These are phyloP conservation scores for Rhodofomes roseus DNA, from an alignment of 1,284 basidiomycete genomes.

Conservation along the genomic window DNA sequence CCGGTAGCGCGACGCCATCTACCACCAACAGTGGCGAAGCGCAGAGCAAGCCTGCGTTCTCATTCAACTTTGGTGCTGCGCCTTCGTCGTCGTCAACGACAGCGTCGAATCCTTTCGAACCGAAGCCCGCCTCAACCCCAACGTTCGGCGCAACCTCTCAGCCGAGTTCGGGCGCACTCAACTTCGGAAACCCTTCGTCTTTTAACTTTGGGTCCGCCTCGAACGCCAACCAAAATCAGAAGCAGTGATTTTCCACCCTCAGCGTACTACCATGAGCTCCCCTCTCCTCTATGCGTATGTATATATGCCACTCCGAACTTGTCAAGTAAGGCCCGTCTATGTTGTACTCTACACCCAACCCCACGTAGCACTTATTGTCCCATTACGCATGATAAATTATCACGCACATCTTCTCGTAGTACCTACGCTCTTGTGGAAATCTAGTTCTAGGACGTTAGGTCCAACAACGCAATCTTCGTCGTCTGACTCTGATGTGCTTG, in stretches of 20 bases:
- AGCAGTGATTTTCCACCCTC: conserved; percentile 12
- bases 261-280: neutral
- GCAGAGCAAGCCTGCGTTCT: conserved; percentile 19
- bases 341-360: neutral
- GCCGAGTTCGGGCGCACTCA: conserved; percentile 10
- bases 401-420: neutral
- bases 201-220: conserved; percentile 24
- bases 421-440: neutral
- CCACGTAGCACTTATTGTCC: neutral
- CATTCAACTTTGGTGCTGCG: conserved; percentile 17
- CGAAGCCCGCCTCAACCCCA: conserved; percentile 6
- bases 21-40: neutral
- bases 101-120: conserved; percentile 1
- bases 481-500: too few relatives aligned
- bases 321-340: neutral
- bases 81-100: conserved; percentile 10
- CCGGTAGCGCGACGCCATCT: neutral
- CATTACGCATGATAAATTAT: neutral
- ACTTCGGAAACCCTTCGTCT: conserved; percentile 2
- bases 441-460: neutral
- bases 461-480: neutral
- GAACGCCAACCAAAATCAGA: conserved; percentile 18
- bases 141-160: conserved; percentile 10
- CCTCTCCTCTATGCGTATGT: neutral
- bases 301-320: neutral